A percentile compares a stretch with the other conserved stretches of the same genome.
Evolutionary conservation across 1,284 basidiomycete species (phyloP).

Genomic region (Meripilus lineatus): DNA sequence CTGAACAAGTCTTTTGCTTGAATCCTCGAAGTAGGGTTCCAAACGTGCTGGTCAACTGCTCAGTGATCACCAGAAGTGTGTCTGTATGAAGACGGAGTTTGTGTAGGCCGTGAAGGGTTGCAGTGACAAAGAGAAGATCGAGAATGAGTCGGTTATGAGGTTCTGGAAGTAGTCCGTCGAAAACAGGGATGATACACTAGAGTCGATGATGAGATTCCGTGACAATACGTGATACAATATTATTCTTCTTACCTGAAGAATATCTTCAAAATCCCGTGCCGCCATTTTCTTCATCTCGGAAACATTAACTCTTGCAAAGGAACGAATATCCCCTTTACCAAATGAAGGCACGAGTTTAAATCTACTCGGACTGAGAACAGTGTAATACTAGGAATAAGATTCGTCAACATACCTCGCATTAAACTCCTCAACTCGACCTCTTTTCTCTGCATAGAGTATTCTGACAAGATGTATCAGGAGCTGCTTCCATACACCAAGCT

Average conservation of each 20-base stretch:
- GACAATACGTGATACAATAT: not conserved
- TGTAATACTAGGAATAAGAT: no score
- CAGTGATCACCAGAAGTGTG: conserved; percentile 13
- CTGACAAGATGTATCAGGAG: conserved; percentile 20
- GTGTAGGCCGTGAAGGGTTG: conserved; percentile 19
- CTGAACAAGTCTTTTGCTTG: conserved; percentile 4
- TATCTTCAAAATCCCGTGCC: conserved; percentile 13
- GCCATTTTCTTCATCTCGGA: conserved; percentile 26
- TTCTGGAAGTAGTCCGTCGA: conserved; percentile 27
- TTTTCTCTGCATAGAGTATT: conserved; percentile 17
- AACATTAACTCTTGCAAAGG: conserved; percentile 19
- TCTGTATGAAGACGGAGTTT: conserved; percentile 23
- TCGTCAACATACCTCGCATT: no score
- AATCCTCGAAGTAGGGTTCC: conserved; percentile 16
- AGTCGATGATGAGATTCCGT: no score
- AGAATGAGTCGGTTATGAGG: conserved; percentile 16
- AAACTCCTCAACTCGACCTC: no score
- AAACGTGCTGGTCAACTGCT: conserved; percentile 11
- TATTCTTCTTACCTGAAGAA: no score
- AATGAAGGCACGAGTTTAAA: conserved; percentile 3
- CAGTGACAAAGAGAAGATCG: conserved; percentile 13
- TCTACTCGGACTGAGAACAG: no score
- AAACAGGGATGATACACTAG: conserved; percentile 31
- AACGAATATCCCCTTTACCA: conserved; percentile 16
- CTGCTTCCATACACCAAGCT: conserved; percentile 24